Percentiles rank a stretch among this genome's conserved stretches.
Conservation (phyloP, 768 basidiomycete species). For the Suillus americanus region DNA sequence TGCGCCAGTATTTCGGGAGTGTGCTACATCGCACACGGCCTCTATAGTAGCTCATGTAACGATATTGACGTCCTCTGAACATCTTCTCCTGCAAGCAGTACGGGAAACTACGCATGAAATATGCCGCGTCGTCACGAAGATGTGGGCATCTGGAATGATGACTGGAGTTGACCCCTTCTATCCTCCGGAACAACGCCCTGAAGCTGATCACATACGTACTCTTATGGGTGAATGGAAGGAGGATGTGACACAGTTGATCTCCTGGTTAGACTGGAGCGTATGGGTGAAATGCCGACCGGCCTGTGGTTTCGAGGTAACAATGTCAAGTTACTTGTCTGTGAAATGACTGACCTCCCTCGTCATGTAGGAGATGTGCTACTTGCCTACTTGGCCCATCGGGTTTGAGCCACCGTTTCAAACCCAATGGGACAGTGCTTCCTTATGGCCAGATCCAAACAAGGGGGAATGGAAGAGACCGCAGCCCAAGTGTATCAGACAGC, state of each 20-base stretch:
- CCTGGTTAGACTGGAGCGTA: constrained; percentile 23
- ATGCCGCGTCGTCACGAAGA: constrained; percentile 17
- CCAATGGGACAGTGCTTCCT: not conserved
- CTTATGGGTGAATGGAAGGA: constrained; percentile 13
- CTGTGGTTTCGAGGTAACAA: constrained; percentile 12
- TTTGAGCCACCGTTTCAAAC: constrained; percentile 2
- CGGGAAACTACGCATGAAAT: constrained; percentile 18
- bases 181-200: not conserved
- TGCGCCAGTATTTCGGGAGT: constrained; percentile 9
- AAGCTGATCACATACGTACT: not conserved
- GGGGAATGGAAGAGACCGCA: constrained; percentile 26
- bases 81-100: constrained; percentile 13
- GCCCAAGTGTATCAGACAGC: constrained; percentile 19
- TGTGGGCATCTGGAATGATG: constrained; percentile 19
- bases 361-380: constrained; percentile 26
- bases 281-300: constrained; percentile 21
- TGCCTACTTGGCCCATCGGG: constrained; percentile 23
- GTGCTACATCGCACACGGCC: constrained; percentile 11
- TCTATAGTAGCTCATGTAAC: not conserved
- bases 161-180: constrained; percentile 8
- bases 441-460: not conserved
- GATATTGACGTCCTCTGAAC: constrained; percentile 12
- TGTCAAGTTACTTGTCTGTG: not conserved
- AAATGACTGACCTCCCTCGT: not conserved
- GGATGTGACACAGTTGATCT: constrained; percentile 14